Evolutionary conservation across 441 rosid genomes (phyloP).

Genomic region (Erodium moschatum): DNA sequence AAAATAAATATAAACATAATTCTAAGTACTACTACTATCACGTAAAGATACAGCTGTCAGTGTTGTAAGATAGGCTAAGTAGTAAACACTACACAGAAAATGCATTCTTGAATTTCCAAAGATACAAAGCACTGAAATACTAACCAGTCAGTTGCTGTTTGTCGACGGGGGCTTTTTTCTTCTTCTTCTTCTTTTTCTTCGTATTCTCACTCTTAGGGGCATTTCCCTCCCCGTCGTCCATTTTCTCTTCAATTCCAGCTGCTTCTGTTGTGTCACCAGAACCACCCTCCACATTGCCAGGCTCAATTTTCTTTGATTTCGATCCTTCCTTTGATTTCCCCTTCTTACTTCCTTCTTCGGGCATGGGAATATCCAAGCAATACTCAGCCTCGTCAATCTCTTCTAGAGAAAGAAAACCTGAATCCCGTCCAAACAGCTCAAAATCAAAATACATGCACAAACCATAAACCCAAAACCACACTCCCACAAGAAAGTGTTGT

Average conservation of each 20-base stretch:
- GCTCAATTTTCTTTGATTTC: constrained; percentile 30
- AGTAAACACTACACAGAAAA: not conserved
- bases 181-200: constrained; percentile 34
- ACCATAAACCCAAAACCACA: not conserved
- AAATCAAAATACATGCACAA: not conserved
- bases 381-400: constrained; percentile 80
- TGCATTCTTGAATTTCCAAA: constrained; percentile 1
- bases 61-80: not conserved
- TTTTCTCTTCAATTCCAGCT: constrained; percentile 7
- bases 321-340: constrained; percentile 19
- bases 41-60: not conserved
- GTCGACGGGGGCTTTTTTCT: constrained; percentile 26
- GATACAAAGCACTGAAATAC: constrained; percentile 22
- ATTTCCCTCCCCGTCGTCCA: constrained; percentile 19
- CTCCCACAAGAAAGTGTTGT: not conserved
- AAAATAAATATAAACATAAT: not conserved
- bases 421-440: not conserved
- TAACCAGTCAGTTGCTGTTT: constrained; percentile 43
- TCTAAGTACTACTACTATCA: not conserved
- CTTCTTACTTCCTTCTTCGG: constrained; percentile 23
- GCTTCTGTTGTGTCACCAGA: constrained; percentile 24
- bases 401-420: constrained; percentile 85
- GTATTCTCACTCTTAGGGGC: constrained; percentile 16
- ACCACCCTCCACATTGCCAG: constrained; percentile 24
- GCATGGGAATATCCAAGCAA: constrained; percentile 33